Base-by-base conservation (phyloP, 2,329 filamentous ascomycete genomes). In the Xylariaceae sp. region DNA sequence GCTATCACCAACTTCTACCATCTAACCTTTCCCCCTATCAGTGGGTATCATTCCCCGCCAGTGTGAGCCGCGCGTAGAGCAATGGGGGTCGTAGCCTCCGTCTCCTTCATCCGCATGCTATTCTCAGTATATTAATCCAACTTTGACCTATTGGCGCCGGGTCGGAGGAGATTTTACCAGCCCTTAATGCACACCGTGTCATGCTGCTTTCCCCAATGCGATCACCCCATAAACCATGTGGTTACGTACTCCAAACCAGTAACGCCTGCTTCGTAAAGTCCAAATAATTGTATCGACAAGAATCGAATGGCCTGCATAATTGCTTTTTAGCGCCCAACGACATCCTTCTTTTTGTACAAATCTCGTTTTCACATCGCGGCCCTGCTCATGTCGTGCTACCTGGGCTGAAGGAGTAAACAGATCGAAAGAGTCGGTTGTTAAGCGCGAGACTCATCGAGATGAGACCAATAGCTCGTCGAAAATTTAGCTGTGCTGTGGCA, bases 401-500 rank as follows among this genome's bases (percentile, higher is more conserved):
- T 21, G 33, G 45, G 39, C 56, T 36, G 28, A 9, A 34, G 44
- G 28, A 29, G 28, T 14, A 54, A 39, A 33, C n/a, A 23, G 51
- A 41, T 33, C 24, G 19, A 26, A 17, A 28, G 9, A 26, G 26
- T 45, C 29, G 16, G 21, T 45, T 31, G 24, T 52, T 28, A n/a
- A 44, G 47, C 29, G 17, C 26, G 14, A 16, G 6, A 28, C 17
- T 17, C 26, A 11, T 28, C 11, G 12, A 29, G 8, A 24, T 26
- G 31, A n/a, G 19, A 19, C 17, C 9, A 21, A 41, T 14, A 21
- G 17, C 31, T 14, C 31, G 39, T 47, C 17, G 33, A n/a, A 5
- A 24, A 19, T 31, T 45, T 43, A n/a, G 14, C 26, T 14, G 28
- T 69, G 70, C 48, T 70, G 70, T 51, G 71, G 65, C 43, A 73